Percentiles rank a stretch among this genome's conserved stretches.
Conservation (phyloP, 2,329 filamentous ascomycete genomes). For the Colletotrichum truncatum region DNA sequence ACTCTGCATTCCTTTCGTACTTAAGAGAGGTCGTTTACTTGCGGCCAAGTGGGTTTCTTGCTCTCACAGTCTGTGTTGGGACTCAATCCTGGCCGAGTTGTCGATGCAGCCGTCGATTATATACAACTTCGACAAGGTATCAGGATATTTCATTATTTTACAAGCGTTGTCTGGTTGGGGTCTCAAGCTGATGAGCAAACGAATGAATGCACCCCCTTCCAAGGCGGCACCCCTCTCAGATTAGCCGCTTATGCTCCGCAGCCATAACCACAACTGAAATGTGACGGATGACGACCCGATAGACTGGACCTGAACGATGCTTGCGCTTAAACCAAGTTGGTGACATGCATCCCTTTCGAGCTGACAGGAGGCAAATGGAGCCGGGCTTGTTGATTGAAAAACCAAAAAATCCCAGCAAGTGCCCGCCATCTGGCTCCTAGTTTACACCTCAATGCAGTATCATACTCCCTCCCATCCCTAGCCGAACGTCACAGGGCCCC, state of each 20-base stretch:
- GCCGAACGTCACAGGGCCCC: neutral
- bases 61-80: too few relatives aligned
- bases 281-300: constrained; percentile 28
- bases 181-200: too few relatives aligned
- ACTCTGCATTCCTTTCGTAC: neutral
- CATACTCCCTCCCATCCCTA: constrained; percentile 3
- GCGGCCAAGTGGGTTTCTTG: neutral
- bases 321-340: constrained; percentile 11
- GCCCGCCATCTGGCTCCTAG: too few relatives aligned
- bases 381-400: neutral
- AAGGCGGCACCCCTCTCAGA: neutral
- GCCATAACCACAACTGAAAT: constrained; percentile 1
- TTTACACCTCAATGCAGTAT: neutral
- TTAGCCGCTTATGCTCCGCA: neutral
- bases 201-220: too few relatives aligned
- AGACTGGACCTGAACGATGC: constrained; percentile 13
- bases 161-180: too few relatives aligned
- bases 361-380: constrained; percentile 3
- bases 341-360: constrained; percentile 16
- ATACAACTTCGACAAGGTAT: too few relatives aligned
- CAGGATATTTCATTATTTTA: too few relatives aligned
- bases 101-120: too few relatives aligned
- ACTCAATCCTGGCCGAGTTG: too few relatives aligned
- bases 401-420: too few relatives aligned
- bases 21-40: neutral